Percentiles rank a stretch among this genome's conserved stretches.
phyloP scores from a whole-genome alignment of 2,329 filamentous ascomycete species.

The Ciborinia camelliae region DNA sequence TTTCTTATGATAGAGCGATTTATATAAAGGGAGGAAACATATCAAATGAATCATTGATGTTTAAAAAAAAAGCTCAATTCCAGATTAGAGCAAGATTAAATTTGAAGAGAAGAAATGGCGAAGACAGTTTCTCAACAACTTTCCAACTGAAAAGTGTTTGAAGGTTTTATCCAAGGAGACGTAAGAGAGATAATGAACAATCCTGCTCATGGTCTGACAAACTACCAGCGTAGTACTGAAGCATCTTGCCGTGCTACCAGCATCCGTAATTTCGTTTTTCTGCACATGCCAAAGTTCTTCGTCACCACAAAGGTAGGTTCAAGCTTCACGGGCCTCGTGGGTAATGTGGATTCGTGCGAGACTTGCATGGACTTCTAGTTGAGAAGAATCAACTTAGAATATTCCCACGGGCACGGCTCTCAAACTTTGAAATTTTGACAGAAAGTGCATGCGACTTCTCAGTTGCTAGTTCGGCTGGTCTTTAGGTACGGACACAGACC shows the following conservation, averaged over 20 bases:
- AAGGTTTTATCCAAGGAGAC: background rate
- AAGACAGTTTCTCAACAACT: background rate
- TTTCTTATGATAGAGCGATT: background rate
- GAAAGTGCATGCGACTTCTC: background rate
- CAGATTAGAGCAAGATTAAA: constrained; percentile 1
- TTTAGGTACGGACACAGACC: background rate
- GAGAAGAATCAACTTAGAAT: background rate
- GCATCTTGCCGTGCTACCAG: background rate
- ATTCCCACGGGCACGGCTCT: background rate
- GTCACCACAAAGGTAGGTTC: background rate
- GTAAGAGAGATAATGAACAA: background rate
- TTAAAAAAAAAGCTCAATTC: constrained; percentile 6
- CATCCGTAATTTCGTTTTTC: constrained; percentile 12
- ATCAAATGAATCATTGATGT: background rate
- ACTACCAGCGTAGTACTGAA: background rate
- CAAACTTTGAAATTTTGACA: background rate
- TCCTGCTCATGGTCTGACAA: background rate
- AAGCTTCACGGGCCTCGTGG: constrained; percentile 5
- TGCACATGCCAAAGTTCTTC: background rate
- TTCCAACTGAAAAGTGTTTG: background rate
- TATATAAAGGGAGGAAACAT: background rate
- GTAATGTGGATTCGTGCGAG: background rate
- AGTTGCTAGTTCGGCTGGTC: background rate
- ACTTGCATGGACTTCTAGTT: background rate
- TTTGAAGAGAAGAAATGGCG: background rate